Percentiles rank a stretch among this genome's conserved stretches.
Conservation (phyloP, 2,329 filamentous ascomycete genomes). For the Fusarium euwallaceae region DNA sequence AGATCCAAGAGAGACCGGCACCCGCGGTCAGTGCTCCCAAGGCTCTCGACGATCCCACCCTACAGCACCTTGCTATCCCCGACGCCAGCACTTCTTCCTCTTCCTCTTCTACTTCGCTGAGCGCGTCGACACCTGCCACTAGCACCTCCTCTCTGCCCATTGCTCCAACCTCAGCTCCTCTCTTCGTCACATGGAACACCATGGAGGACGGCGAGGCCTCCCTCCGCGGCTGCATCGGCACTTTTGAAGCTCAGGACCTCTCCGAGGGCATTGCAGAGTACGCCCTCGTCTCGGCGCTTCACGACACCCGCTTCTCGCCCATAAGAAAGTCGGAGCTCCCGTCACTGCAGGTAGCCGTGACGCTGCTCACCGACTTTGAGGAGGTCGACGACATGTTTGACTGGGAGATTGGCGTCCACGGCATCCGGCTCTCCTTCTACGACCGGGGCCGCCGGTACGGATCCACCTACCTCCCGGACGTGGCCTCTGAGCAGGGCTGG, state of each 20-base stretch:
- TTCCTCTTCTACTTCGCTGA: constrained; percentile 57
- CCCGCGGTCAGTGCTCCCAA: constrained; percentile 42
- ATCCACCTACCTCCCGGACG: constrained; percentile 92
- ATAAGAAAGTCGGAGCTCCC: constrained; percentile 68
- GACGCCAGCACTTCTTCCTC: constrained; percentile 51
- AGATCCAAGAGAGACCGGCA: constrained; percentile 76
- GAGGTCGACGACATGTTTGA: constrained; percentile 79
- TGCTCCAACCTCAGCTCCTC: constrained; percentile 69
- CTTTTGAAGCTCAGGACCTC: constrained; percentile 84
- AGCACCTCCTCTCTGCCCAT: constrained; percentile 57
- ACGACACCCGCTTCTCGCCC: constrained; percentile 73
- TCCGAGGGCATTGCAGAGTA: constrained; percentile 81
- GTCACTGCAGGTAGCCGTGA: constrained; percentile 75
- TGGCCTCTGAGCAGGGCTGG: constrained; percentile 94
- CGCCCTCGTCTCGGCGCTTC: constrained; percentile 81
- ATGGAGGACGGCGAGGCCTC: constrained; percentile 63
- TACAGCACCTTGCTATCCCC: constrained; percentile 56
- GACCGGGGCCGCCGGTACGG: constrained; percentile 80
- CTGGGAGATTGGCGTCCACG: constrained; percentile 89
- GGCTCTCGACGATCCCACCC: constrained; percentile 56
- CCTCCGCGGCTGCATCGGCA: constrained; percentile 95
- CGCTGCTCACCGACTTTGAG: constrained; percentile 89
- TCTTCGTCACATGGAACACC: constrained; percentile 97
- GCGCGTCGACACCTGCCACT: constrained; percentile 61
- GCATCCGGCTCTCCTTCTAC: constrained; percentile 87